Evolutionary conservation across 805 yeast genomes (phyloP).

Genomic region (Ogataea methylovora): DNA sequence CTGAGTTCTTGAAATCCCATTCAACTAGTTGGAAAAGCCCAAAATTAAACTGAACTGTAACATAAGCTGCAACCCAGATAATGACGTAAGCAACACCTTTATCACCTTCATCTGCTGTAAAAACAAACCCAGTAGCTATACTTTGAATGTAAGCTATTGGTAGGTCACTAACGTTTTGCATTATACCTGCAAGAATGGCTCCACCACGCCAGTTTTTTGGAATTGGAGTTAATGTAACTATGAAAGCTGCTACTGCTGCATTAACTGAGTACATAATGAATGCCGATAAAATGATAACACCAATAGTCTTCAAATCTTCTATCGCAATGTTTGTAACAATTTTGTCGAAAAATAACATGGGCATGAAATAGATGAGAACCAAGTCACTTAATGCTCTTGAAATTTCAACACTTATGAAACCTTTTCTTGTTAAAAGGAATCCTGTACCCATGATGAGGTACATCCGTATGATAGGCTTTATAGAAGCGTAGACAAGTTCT

Average conservation of each 20-base stretch:
- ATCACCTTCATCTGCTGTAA: slow-evolving; percentile 25
- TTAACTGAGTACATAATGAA: slow-evolving; percentile 46
- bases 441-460: slow-evolving; percentile 69
- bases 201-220: slow-evolving; percentile 73
- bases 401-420: slow-evolving; percentile 56
- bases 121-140: slow-evolving; percentile 34
- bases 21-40: slow-evolving; percentile 44
- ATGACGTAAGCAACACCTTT: slow-evolving; percentile 45
- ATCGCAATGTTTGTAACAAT: slow-evolving; percentile 54
- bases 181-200: slow-evolving; percentile 56
- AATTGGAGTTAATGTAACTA: slow-evolving; percentile 29
- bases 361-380: slow-evolving; percentile 55
- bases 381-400: slow-evolving; percentile 56
- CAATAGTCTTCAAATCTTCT: slow-evolving; percentile 60
- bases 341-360: slow-evolving; percentile 58
- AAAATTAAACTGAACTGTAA: slow-evolving; percentile 43
- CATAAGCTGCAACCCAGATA: slow-evolving; percentile 47
- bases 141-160: slow-evolving; percentile 75
- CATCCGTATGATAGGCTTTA: slow-evolving; percentile 71
- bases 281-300: slow-evolving; percentile 50
- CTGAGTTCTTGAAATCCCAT: slow-evolving; percentile 35
- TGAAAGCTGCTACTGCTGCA: slow-evolving; percentile 33
- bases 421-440: slow-evolving; percentile 46
- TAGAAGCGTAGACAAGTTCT: slow-evolving; percentile 37
- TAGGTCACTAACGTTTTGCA: slow-evolving; percentile 69